A percentile compares a stretch with the other conserved stretches of the same genome.
These are phyloP conservation scores for Microcyclospora pomicola DNA, from an alignment of 2,329 filamentous ascomycete species.

Conservation along the genomic window DNA sequence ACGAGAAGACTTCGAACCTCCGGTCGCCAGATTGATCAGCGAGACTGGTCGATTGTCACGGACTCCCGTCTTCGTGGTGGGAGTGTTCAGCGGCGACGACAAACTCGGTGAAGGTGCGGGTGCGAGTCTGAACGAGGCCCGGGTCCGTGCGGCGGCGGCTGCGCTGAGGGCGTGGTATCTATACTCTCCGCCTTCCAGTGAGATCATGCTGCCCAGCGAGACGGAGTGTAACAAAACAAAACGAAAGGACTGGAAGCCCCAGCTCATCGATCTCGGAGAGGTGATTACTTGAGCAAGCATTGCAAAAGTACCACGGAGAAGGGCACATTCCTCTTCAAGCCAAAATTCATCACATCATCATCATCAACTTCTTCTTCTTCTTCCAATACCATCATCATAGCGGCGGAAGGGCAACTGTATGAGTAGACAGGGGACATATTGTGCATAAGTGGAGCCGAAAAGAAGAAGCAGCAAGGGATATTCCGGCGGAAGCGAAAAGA, in stretches of 20 bases:
- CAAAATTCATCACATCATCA: too few species aligned
- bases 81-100: slow-evolving; percentile 81
- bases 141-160: slow-evolving; percentile 66
- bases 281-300: slow-evolving; percentile 28
- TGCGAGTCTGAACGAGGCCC: slow-evolving; percentile 61
- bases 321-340: too few species aligned
- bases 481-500: too few species aligned
- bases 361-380: too few species aligned
- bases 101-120: slow-evolving; percentile 87
- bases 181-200: slow-evolving; percentile 58
- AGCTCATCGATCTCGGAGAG: slow-evolving; percentile 44
- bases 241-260: slow-evolving; percentile 35
- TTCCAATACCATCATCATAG: too few species aligned
- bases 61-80: slow-evolving; percentile 84
- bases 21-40: slow-evolving; percentile 72
- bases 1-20: slow-evolving; percentile 76
- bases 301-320: too few species aligned
- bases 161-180: slow-evolving; percentile 92
- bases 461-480: too few species aligned
- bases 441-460: too few species aligned
- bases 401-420: too few species aligned
- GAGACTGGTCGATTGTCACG: slow-evolving; percentile 79
- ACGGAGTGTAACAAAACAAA: slow-evolving; percentile 20
- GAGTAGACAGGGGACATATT: too few species aligned
- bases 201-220: slow-evolving; percentile 38